phyloP scores from a whole-genome alignment of 2,329 filamentous ascomycete species.

The Setomelanomma holmii region DNA sequence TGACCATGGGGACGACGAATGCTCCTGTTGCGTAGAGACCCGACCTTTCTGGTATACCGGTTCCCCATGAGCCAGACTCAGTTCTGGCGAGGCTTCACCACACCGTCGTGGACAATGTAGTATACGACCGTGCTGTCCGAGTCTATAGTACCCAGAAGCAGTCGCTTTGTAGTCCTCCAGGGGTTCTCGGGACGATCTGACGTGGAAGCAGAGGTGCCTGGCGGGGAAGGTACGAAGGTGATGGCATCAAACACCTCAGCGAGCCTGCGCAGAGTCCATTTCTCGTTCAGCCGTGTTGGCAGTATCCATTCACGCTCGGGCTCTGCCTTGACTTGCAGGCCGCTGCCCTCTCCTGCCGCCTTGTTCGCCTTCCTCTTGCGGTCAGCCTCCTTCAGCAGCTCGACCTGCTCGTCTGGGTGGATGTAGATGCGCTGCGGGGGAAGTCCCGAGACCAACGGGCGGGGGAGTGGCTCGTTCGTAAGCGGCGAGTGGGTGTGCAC shows the following conservation, averaged over 20 bases:
- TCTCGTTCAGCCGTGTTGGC: slow-evolving; percentile 75
- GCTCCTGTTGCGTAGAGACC: no score
- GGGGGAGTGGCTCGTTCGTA: slow-evolving; percentile 54
- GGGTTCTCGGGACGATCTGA: slow-evolving; percentile 31
- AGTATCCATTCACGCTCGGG: slow-evolving; percentile 74
- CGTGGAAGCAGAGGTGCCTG: slow-evolving; percentile 23
- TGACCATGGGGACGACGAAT: no score
- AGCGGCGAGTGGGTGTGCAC: slow-evolving; percentile 58
- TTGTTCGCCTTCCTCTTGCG: slow-evolving; percentile 51
- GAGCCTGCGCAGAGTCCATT: slow-evolving; percentile 72
- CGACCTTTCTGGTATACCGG: no score
- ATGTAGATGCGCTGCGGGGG: slow-evolving; percentile 77
- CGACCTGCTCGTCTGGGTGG: slow-evolving; percentile 83
- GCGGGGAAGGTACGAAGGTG: slow-evolving; percentile 51
- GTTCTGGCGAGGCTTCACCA: slow-evolving; percentile 85
- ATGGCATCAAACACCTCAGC: slow-evolving; percentile 72
- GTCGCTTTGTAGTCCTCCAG: slow-evolving; percentile 65
- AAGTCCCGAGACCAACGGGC: slow-evolving; percentile 74
- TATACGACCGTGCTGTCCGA: slow-evolving; percentile 85
- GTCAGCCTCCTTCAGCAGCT: slow-evolving; percentile 67
- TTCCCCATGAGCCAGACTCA: no score
- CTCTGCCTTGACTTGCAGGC: slow-evolving; percentile 53
- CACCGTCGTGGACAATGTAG: slow-evolving; percentile 85
- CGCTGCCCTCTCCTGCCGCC: slow-evolving; percentile 45
- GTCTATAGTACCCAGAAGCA: slow-evolving; percentile 77